Evolutionary conservation across 2,329 filamentous ascomycete species (phyloP).

Genomic region (Penicillium fuscoglaucum): DNA sequence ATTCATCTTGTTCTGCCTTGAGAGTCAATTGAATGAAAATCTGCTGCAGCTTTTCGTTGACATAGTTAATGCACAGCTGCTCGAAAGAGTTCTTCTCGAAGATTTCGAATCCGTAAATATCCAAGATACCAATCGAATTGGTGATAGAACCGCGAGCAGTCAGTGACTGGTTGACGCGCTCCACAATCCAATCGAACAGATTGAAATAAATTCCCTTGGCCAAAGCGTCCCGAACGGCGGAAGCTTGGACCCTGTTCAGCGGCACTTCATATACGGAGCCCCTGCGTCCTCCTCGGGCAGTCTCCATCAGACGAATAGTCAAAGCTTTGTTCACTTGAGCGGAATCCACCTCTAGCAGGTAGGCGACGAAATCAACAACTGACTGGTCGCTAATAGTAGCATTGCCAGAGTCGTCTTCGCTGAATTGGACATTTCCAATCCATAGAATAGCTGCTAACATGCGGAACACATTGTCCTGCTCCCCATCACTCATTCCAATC

Average conservation of each 20-base stretch:
- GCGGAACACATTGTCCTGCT: conserved; percentile 95
- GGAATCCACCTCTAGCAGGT: conserved; percentile 84
- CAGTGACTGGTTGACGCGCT: conserved; percentile 84
- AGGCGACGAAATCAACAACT: conserved; percentile 91
- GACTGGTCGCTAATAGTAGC: conserved; percentile 84
- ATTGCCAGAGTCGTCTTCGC: conserved; percentile 85
- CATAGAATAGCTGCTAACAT: conserved; percentile 90
- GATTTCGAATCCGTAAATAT: conserved; percentile 99
- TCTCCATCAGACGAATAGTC: conserved; percentile 82
- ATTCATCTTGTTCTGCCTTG: conserved; percentile 97
- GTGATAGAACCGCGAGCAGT: conserved; percentile 72
- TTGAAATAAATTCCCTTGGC: conserved; percentile 97
- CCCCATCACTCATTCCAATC: conserved; percentile 81
- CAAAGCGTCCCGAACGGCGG: conserved; percentile 83
- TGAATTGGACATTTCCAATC: conserved; percentile 91
- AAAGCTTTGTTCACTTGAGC: conserved; percentile 80
- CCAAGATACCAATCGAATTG: conserved; percentile 92
- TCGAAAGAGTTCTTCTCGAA: conserved; percentile 99
- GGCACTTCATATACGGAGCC: conserved; percentile 72
- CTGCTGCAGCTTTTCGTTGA: conserved; percentile 98
- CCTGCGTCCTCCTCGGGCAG: conserved; percentile 63
- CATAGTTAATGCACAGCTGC: conserved; percentile 99
- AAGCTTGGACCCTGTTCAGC: conserved; percentile 82
- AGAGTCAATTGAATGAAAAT: conserved; percentile 98
- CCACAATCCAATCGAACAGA: conserved; percentile 97